Conservation (phyloP, 495 filamentous ascomycete genomes). For the Neohortaea acidophila region DNA sequence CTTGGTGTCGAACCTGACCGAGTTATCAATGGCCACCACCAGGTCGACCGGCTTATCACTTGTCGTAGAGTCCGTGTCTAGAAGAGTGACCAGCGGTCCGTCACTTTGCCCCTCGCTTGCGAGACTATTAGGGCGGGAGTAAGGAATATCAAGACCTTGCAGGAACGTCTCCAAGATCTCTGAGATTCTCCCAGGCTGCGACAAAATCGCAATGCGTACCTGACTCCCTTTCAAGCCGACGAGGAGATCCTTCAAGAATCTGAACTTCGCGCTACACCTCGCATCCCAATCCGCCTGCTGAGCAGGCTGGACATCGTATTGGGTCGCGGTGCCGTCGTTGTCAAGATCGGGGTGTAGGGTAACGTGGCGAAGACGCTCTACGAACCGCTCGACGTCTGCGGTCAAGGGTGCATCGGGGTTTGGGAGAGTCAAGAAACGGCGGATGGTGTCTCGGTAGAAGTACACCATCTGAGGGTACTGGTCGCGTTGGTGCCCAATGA, state of each 20-base stretch:
- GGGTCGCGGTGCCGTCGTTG: constrained; percentile 26
- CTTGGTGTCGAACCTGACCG: constrained; percentile 28
- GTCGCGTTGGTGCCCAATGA: constrained; percentile 17
- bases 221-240: constrained; percentile 28
- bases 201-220: constrained; percentile 35
- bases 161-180: constrained; percentile 40
- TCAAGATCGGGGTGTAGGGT: constrained; percentile 42
- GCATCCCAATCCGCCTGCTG: constrained; percentile 41
- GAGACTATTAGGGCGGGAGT: constrained; percentile 13
- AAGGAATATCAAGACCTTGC: constrained; percentile 24
- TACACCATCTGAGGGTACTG: constrained; percentile 10
- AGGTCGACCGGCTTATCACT: constrained; percentile 33
- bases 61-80: too few relatives aligned
- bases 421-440: constrained; percentile 5
- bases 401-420: constrained; percentile 2
- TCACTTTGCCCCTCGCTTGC: neutral
- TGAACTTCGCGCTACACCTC: constrained; percentile 42
- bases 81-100: constrained; percentile 34
- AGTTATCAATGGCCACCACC: constrained; percentile 39
- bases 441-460: constrained; percentile 3
- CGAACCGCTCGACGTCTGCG: constrained; percentile 27
- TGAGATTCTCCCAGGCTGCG: constrained; percentile 30
- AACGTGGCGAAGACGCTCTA: constrained; percentile 34
- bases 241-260: constrained; percentile 39
- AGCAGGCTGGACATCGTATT: constrained; percentile 25